Percentiles rank a stretch among this genome's conserved stretches.
These are phyloP conservation scores for Myriosclerotinia curreyana DNA, from an alignment of 2,329 filamentous ascomycete species.

Conservation along the genomic window DNA sequence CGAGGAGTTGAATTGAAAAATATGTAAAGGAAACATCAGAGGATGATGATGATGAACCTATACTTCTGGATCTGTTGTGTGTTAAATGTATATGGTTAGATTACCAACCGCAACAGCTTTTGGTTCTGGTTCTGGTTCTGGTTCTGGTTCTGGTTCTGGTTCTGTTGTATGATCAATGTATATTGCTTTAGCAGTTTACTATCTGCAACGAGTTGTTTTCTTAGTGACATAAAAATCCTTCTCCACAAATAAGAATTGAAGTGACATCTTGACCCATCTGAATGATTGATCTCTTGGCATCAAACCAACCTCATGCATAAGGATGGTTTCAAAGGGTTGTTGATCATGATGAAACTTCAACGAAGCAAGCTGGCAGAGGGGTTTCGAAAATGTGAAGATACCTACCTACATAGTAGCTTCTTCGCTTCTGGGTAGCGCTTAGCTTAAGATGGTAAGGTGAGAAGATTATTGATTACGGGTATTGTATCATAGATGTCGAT, in stretches of 20 bases:
- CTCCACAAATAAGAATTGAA: not conserved
- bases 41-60: not conserved
- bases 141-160: no score
- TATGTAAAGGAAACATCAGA: not conserved
- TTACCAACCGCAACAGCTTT: no score
- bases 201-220: not conserved
- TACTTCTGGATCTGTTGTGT: no score
- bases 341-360: constrained; percentile 9
- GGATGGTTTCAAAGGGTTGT: not conserved
- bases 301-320: not conserved
- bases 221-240: not conserved
- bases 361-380: no score
- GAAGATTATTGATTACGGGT: no score
- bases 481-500: no score
- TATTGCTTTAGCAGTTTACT: not conserved
- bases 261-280: not conserved
- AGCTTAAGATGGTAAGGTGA: no score
- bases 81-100: no score
- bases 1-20: not conserved
- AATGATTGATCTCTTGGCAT: not conserved
- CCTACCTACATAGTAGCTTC: no score
- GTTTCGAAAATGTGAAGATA: no score
- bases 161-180: not conserved
- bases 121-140: no score
- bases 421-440: no score